These are phyloP conservation scores for Nakaseomyces bracarensis DNA, from an alignment of 1,139 yeast species.

Conservation along the genomic window DNA sequence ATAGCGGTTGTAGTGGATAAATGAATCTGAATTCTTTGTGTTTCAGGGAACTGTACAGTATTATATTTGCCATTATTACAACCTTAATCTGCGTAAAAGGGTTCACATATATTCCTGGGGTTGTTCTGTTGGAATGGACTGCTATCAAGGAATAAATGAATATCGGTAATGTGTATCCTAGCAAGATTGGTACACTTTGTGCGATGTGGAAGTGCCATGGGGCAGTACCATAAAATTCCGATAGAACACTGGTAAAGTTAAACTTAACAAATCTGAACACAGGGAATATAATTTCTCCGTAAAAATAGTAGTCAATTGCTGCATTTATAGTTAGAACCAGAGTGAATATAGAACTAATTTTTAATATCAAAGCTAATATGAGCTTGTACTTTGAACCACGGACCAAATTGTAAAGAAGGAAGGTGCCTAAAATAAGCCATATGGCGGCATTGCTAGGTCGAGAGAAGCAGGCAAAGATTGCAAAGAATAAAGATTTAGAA, in stretches of 20 bases:
- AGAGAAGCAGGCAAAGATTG: slow-evolving; percentile 52
- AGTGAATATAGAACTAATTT: slow-evolving; percentile 16
- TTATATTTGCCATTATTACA: slow-evolving; percentile 38
- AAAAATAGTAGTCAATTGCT: slow-evolving; percentile 52
- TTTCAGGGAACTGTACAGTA: slow-evolving; percentile 52
- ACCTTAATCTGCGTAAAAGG: slow-evolving; percentile 21
- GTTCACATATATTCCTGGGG: slow-evolving; percentile 7
- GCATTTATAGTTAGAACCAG: slow-evolving; percentile 32
- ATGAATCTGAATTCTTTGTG: slow-evolving; percentile 92
- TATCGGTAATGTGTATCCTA: slow-evolving; percentile 61
- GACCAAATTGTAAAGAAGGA: slow-evolving; percentile 21
- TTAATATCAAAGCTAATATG: slow-evolving; percentile 16
- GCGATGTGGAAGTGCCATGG: slow-evolving; percentile 78
- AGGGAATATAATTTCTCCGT: slow-evolving; percentile 54
- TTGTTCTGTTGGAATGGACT: slow-evolving; percentile 4
- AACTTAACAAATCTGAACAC: slow-evolving; percentile 61
- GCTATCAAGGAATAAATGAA: slow-evolving; percentile 37
- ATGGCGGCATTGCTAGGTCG: slow-evolving; percentile 78
- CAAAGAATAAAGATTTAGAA: slow-evolving; percentile 35
- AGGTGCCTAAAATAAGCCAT: slow-evolving; percentile 57
- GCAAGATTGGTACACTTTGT: slow-evolving; percentile 74
- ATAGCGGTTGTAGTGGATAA: slow-evolving; percentile 76
- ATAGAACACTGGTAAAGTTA: slow-evolving; percentile 63
- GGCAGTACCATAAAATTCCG: slow-evolving; percentile 77
- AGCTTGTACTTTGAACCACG: slow-evolving; percentile 10